A percentile compares a stretch with the other conserved stretches of the same genome.
phyloP scores from a whole-genome alignment of 2,329 filamentous ascomycete species.

The Ophiostoma perfectum region DNA sequence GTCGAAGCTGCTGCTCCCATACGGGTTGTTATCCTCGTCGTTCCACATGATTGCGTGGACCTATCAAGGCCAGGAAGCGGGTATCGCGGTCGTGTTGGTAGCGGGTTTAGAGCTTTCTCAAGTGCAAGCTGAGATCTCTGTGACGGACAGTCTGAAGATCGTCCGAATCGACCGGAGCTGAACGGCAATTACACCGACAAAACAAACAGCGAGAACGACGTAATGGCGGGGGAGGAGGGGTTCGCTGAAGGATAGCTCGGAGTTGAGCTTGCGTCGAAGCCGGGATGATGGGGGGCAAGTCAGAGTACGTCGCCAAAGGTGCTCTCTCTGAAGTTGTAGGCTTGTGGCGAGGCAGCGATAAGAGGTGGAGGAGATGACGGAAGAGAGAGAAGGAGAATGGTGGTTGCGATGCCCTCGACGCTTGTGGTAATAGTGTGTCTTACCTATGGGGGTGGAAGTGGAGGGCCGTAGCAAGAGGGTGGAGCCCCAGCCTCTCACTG shows the following conservation, averaged over 20 bases:
- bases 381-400: neutral
- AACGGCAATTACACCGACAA: constrained; percentile 5
- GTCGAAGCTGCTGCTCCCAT: constrained; percentile 76
- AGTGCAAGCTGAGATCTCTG: too few relatives aligned
- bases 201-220: neutral
- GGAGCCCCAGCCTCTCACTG: constrained; percentile 11
- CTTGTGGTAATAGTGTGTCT: constrained; percentile 12
- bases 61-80: too few relatives aligned
- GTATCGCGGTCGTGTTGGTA: too few relatives aligned
- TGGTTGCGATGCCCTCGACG: constrained; percentile 5
- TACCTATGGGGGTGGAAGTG: constrained; percentile 7
- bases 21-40: constrained; percentile 98
- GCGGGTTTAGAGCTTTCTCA: too few relatives aligned
- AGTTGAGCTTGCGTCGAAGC: neutral
- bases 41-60: constrained; percentile 74
- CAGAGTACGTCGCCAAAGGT: neutral
- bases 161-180: too few relatives aligned
- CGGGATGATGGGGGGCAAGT: neutral
- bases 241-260: constrained; percentile 10
- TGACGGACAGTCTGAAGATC: too few relatives aligned
- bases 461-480: neutral
- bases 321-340: neutral
- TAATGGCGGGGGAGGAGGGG: constrained; percentile 8
- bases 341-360: constrained; percentile 4
- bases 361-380: constrained; percentile 4